phyloP scores from a whole-genome alignment of 225 moss, liverwort and hornwort genomes.

The Takakia lepidozioides region DNA sequence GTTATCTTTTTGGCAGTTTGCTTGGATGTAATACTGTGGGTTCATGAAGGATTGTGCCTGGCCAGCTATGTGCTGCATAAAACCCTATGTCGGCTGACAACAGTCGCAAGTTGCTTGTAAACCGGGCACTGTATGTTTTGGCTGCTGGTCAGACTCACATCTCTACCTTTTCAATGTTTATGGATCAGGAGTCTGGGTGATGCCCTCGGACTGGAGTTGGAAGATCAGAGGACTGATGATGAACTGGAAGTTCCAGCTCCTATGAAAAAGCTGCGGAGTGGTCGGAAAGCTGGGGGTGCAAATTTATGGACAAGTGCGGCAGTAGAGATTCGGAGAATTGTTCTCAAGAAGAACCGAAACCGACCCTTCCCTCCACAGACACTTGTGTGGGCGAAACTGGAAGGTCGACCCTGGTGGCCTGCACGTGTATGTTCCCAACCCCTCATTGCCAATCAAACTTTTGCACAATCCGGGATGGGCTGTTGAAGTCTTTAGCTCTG shows the following conservation, averaged over 20 bases:
- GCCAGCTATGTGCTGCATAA: too few relatives aligned
- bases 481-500: too few relatives aligned
- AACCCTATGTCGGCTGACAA: too few relatives aligned
- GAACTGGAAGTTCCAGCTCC: conserved; percentile 45
- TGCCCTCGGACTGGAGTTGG: conserved; percentile 19
- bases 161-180: too few relatives aligned
- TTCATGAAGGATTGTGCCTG: too few relatives aligned
- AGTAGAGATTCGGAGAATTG: conserved; percentile 69
- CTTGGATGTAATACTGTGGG: too few relatives aligned
- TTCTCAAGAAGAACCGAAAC: conserved; percentile 60
- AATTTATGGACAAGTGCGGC: conserved; percentile 84
- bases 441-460: too few relatives aligned
- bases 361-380: conserved; percentile 67
- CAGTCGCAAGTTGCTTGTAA: too few relatives aligned
- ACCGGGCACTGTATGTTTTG: too few relatives aligned
- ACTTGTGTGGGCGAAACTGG: conserved; percentile 85
- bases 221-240: conserved; percentile 28
- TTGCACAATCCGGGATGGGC: too few relatives aligned
- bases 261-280: conserved; percentile 87
- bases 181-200: conserved; percentile 29
- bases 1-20: too few relatives aligned
- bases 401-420: conserved; percentile 92
- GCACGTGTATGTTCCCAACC: conserved; percentile 48
- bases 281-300: conserved; percentile 74
- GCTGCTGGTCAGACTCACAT: too few relatives aligned